Evolutionary conservation across 345 rosid species (phyloP).

Genomic region (Melaleuca alternifolia): DNA sequence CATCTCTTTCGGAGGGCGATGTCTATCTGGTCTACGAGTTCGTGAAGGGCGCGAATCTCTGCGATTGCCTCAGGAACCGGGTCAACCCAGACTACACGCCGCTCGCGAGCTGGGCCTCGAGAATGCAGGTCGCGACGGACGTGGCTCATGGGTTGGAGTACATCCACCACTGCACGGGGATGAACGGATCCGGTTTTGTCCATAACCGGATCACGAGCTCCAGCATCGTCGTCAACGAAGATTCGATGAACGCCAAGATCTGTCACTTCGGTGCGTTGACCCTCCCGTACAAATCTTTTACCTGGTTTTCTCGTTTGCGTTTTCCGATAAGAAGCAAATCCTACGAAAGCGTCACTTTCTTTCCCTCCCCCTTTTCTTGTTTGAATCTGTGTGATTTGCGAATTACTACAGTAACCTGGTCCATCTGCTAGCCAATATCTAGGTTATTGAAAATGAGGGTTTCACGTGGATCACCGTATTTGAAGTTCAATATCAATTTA

Average conservation of each 20-base stretch:
- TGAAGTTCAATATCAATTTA: neutral
- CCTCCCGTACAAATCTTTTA: neutral
- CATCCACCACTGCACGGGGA: conserved; percentile 26
- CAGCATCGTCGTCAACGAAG: conserved; percentile 25
- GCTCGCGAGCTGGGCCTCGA: conserved; percentile 58
- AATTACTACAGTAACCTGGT: too few relatives aligned
- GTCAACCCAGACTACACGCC: conserved; percentile 58
- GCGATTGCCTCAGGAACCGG: conserved; percentile 53
- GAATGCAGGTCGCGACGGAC: conserved; percentile 77
- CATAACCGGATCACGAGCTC: conserved; percentile 40
- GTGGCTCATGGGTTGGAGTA: conserved; percentile 49
- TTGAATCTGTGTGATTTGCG: too few relatives aligned
- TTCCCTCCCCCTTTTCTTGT: too few relatives aligned
- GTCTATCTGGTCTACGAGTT: conserved; percentile 68
- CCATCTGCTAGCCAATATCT: too few relatives aligned
- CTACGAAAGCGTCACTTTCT: neutral
- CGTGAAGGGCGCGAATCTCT: conserved; percentile 45
- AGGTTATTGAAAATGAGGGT: too few relatives aligned
- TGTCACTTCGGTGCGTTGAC: conserved; percentile 25
- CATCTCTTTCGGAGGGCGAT: conserved; percentile 16
- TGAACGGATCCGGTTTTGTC: conserved; percentile 13
- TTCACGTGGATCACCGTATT: too few relatives aligned
- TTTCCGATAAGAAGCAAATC: neutral
- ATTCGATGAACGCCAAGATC: conserved; percentile 20
- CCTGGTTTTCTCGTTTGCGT: neutral